Conservation (phyloP, 2,329 filamentous ascomycete species). For the Mycogone perniciosa region DNA sequence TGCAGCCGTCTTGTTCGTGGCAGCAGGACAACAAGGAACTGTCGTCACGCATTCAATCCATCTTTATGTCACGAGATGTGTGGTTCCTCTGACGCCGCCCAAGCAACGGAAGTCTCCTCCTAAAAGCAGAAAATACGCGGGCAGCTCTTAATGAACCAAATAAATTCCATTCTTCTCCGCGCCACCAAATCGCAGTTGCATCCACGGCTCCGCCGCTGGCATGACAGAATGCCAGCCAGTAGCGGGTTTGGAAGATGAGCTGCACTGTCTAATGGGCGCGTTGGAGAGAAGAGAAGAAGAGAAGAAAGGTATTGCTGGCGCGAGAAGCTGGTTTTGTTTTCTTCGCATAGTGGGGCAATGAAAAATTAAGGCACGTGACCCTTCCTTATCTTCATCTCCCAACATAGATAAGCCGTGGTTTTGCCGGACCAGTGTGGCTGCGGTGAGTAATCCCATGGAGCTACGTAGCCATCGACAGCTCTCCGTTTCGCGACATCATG, state of each 20-base stretch:
- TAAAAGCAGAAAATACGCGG: constrained; percentile 36
- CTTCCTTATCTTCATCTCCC: not conserved
- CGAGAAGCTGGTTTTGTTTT: constrained; percentile 2
- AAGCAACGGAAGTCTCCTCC: constrained; percentile 22
- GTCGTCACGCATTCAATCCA: not conserved
- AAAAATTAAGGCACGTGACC: constrained; percentile 14
- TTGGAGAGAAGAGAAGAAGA: constrained; percentile 45
- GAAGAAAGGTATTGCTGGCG: constrained; percentile 10
- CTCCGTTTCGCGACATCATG: constrained; percentile 9
- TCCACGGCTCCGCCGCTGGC: constrained; percentile 53
- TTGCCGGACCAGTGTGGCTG: constrained; percentile 12
- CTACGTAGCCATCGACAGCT: constrained; percentile 9
- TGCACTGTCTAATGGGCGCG: constrained; percentile 86
- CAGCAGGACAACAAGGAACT: not conserved
- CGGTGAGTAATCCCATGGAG: constrained; percentile 10
- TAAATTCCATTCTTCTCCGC: constrained; percentile 44
- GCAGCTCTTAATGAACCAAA: constrained; percentile 53
- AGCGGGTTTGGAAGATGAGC: constrained; percentile 56
- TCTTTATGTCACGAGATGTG: constrained; percentile 23
- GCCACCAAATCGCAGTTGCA: constrained; percentile 55
- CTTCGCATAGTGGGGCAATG: not conserved
- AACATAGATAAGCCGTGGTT: constrained; percentile 8
- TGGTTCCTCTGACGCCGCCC: constrained; percentile 39
- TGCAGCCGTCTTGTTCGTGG: not conserved
- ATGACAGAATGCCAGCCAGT: constrained; percentile 64